Conservation (phyloP, 306 rosid species). For the Hippophae gyantsensis region DNA sequence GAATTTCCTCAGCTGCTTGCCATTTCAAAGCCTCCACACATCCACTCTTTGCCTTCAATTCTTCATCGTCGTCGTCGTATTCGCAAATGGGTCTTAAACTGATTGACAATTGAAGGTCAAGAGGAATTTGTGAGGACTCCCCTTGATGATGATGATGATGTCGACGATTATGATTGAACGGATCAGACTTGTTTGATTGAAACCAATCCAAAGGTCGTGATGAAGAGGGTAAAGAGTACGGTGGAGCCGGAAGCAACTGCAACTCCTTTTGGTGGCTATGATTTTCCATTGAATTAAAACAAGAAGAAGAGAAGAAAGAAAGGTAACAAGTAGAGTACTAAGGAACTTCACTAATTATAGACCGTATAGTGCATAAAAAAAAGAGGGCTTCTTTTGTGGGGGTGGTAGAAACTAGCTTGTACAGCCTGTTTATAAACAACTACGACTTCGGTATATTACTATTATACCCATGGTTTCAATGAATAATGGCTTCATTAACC, state of each 20-base stretch:
- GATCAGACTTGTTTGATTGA: slow-evolving; percentile 31
- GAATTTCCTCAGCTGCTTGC: slow-evolving; percentile 91
- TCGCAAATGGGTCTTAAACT: slow-evolving; percentile 37
- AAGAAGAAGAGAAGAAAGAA: not conserved
- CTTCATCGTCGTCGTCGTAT: not conserved
- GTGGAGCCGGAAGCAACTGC: slow-evolving; percentile 65
- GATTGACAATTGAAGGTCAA: slow-evolving; percentile 80
- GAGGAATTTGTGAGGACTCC: slow-evolving; percentile 23
- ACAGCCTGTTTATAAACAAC: slow-evolving; percentile 30
- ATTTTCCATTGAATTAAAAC: slow-evolving; percentile 45
- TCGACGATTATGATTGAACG: too few species aligned
- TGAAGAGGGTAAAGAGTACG: slow-evolving; percentile 13
- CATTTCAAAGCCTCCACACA: slow-evolving; percentile 69
- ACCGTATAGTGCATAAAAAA: not conserved
- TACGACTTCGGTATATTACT: slow-evolving; percentile 14
- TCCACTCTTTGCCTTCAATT: slow-evolving; percentile 11
- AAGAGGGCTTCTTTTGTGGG: not conserved
- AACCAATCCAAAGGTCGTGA: slow-evolving; percentile 34
- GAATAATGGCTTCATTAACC: not conserved
- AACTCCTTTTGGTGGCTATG: slow-evolving; percentile 53
- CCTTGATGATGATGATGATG: slow-evolving; percentile 2
- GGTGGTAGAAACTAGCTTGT: slow-evolving; percentile 22
- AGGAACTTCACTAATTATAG: not conserved
- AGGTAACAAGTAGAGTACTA: slow-evolving; percentile 1
- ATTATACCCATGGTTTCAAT: slow-evolving; percentile 18